Evolutionary conservation across 1,284 basidiomycete species (phyloP), one percentile per base, ranked within the genome.

Genomic region (Tilletiaria anomala): DNA sequence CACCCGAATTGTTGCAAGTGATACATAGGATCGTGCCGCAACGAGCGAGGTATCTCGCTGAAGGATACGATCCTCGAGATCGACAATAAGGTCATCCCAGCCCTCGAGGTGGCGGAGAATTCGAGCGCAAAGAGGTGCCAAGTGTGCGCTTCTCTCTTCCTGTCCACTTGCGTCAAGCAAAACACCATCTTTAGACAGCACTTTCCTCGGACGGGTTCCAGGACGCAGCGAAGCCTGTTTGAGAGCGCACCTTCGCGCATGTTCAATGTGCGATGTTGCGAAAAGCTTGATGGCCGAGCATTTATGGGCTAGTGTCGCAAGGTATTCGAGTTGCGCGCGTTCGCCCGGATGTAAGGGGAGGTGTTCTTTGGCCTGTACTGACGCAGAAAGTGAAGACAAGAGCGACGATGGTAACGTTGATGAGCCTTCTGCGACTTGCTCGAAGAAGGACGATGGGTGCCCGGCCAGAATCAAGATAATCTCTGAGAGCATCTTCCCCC

Each of bases 91-190:
- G 11, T 44, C 34, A 26, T 50, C 42, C 39, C 56, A 58, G 15
- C 45, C 54, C 6, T 24, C 10, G 8, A 56, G 33, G 11, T 54
- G 47, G 4, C 39, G 41, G 2, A 55, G 47, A 11, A 58, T 20
- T 2, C 47, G 51, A 4, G 54, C 46, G 36, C 53, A 54, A 2
- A 58, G 48, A 2, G 53, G 54, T 5, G 50, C 47, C 5, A 56
- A 37, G 17, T 56, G 54, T n/a, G 50, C 39, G 4, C 48, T 55
- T 2, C 6, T 6, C 32, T 6, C 32, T 32, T 32, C 32, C 32
- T 17, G 8, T n/a, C 32, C 14, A 17, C 32, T 6, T 17, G 32
- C 14, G 32, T 6, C 6, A n/a, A 32, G 8, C 18, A 17, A 14
- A 17, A 32, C 14, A 15, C 15, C 32, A 15, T n/a, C 32, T 32